phyloP scores from a whole-genome alignment of 148 eudicot species.

The Linanthus parryae region DNA sequence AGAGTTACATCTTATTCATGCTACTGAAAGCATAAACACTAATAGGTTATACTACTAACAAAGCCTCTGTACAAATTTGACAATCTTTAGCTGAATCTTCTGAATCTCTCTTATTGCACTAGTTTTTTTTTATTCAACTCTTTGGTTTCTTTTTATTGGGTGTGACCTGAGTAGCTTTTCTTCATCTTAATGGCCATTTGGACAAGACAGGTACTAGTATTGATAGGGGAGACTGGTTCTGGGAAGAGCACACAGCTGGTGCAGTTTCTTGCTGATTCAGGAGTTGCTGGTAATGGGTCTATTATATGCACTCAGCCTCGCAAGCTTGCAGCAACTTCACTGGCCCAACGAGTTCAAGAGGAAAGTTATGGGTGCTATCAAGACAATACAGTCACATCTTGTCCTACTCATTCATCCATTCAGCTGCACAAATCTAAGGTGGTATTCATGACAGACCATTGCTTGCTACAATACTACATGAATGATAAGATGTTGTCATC shows the following conservation, averaged over 20 bases:
- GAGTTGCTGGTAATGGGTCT: constrained; percentile 44
- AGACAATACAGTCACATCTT: constrained; percentile 28
- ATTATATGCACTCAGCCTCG: constrained; percentile 93
- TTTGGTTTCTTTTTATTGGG: not conserved
- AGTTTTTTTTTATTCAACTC: not conserved
- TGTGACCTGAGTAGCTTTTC: not conserved
- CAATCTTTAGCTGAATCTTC: not conserved
- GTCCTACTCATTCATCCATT: constrained; percentile 46
- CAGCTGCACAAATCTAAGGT: constrained; percentile 34
- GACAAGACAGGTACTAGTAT: constrained; percentile 70
- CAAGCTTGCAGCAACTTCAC: constrained; percentile 78
- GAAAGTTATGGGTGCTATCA: constrained; percentile 65
- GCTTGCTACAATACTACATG: constrained; percentile 86
- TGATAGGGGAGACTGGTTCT: constrained; percentile 96
- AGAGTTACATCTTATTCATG: too few species aligned
- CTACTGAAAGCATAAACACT: too few species aligned
- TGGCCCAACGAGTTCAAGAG: constrained; percentile 70
- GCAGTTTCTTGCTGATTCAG: constrained; percentile 92
- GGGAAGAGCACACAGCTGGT: constrained; percentile 95
- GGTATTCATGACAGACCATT: constrained; percentile 82
- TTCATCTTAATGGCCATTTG: constrained; percentile 9
- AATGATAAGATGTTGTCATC: constrained; percentile 48
- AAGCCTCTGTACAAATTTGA: not conserved
- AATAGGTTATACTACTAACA: too few species aligned
- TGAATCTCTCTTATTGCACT: not conserved